Percentiles rank a stretch among this genome's conserved stretches.
Conservation (phyloP, 2,329 filamentous ascomycete genomes). For the Microcyclosporella mali region DNA sequence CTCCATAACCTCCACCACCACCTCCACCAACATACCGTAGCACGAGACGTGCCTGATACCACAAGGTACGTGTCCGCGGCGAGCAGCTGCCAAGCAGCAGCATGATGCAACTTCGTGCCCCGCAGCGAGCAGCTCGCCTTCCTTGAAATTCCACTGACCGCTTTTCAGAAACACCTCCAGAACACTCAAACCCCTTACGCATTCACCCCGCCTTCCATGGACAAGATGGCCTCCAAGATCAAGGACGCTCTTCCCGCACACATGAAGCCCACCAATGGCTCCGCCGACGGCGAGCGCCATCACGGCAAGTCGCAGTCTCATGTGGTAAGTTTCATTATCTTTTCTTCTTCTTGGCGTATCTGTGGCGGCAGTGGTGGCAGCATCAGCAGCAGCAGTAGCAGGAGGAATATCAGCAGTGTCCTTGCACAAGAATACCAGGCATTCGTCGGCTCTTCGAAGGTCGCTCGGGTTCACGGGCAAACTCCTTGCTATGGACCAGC, state of each 20-base stretch:
- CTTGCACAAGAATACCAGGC: no score
- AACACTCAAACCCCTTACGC: no score
- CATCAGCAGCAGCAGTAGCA: constrained; percentile 1
- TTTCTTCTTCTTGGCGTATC: constrained; percentile 1
- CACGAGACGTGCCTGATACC: constrained; percentile 4
- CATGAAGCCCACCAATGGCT: constrained; percentile 58
- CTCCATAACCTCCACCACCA: no score
- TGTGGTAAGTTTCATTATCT: constrained; percentile 57
- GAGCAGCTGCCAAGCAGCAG: no score
- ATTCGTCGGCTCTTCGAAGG: no score
- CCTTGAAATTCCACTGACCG: constrained; percentile 10
- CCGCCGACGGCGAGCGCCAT: constrained; percentile 51
- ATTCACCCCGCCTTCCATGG: constrained; percentile 8
- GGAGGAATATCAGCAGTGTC: neutral
- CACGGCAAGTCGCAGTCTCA: constrained; percentile 82
- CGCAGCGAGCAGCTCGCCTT: constrained; percentile 3
- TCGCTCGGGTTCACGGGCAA: no score
- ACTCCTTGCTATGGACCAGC: no score
- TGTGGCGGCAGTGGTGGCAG: constrained; percentile 6
- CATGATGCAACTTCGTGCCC: neutral
- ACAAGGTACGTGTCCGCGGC: neutral
- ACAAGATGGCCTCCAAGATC: constrained; percentile 45
- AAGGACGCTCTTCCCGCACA: constrained; percentile 77
- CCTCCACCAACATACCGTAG: no score
- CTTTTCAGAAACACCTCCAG: neutral